Percentiles rank a stretch among this genome's conserved stretches.
Evolutionary conservation across 352 stramenopile genomes (phyloP).

Genomic region (Globisporangium emineosum): DNA sequence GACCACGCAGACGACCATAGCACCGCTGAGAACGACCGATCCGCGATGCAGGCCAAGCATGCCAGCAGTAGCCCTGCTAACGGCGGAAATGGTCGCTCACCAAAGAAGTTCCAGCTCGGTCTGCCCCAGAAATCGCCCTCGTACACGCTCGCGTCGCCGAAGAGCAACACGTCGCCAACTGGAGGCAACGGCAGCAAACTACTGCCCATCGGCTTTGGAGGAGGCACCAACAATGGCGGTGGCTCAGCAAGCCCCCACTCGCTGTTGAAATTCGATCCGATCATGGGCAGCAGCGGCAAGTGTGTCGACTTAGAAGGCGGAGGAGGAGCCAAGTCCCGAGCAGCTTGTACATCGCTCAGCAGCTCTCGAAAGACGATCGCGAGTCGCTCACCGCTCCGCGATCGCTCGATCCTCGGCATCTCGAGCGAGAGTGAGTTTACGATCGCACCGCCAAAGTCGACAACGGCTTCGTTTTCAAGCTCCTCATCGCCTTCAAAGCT

Average conservation of each 20-base stretch:
- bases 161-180: slow-evolving; percentile 6
- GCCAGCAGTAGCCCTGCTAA: neutral
- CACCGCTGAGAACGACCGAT: neutral
- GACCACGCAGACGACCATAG: neutral
- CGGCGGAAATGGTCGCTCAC: neutral
- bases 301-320: neutral
- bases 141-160: slow-evolving; percentile 1
- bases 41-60: neutral
- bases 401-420: neutral
- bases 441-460: neutral
- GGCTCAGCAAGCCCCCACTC: neutral
- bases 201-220: neutral
- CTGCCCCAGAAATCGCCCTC: slow-evolving; percentile 6
- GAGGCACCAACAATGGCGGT: neutral
- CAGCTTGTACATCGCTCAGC: neutral
- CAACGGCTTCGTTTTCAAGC: neutral
- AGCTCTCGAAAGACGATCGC: slow-evolving; percentile 8
- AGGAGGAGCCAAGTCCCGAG: neutral
- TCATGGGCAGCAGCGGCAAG: slow-evolving; percentile 8
- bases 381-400: slow-evolving; percentile 5
- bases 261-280: slow-evolving; percentile 14
- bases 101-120: slow-evolving; percentile 14
- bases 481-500: slow-evolving; percentile 7
- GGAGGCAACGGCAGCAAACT: slow-evolving; percentile 11
- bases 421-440: neutral